Evolutionary conservation across 2,329 filamentous ascomycete species (phyloP), one percentile per base, ranked within the genome.

Genomic region (Dactylellina haptotyla): DNA sequence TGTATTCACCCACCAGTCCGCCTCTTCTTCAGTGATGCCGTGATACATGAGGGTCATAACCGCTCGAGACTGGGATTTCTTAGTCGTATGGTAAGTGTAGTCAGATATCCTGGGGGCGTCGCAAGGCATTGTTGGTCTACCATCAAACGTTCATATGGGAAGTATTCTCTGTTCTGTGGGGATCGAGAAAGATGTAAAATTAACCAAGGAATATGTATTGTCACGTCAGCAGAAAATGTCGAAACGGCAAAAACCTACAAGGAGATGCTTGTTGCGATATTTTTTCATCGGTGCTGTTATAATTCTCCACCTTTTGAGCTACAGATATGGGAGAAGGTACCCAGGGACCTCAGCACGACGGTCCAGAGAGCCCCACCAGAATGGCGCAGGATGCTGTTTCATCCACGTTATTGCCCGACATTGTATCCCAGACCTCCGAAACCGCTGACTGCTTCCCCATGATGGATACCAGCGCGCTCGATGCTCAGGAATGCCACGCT

Each of bases 241-340:
- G 14, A n/a, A 25, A 46, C 12, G 3, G 41, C 26, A 45, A 45
- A 45, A 45, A 45, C 16, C 18, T n/a, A 20, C 41, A 54, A 54
- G 50, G 26, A 37, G 14, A 25, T 54, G 50, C 50, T 54, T 37
- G 50, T 54, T 54, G 50, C 50, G 50, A 54, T 23, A 54, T 54
- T 54, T 50, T 39, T 50, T 34, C n/a, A n/a, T n/a, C n/a, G n/a
- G n/a, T n/a, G n/a, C n/a, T n/a, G n/a, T n/a, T n/a, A 45, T 20
- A 45, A 4, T 23, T 32, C 48, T 28, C 48, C 48, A 51, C 48
- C 14, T 26, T 23, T 6, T 20, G 41, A 12, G 25, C n/a, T n/a
- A n/a, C n/a, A 45, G 10, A 4, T 45, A 9, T 45, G 41, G 41
- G 9, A 20, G 25, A 20, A 45, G 25, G 41, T 20, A 18, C 16